Evolutionary conservation across 306 rosid genomes (phyloP), one percentile per base, ranked within the genome.

Genomic region (Crataegus laevigata): DNA sequence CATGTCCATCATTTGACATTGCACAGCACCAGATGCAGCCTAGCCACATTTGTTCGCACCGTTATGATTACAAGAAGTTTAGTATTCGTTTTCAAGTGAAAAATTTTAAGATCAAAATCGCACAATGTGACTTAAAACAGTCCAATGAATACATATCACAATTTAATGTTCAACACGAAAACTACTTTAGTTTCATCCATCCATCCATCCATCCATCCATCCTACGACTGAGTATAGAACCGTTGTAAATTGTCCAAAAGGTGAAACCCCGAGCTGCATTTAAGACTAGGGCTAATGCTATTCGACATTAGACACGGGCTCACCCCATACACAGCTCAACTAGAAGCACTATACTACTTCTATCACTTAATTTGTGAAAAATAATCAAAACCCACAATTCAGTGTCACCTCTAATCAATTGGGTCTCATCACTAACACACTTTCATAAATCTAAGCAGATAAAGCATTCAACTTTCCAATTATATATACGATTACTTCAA

Each of bases 11-110:
- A 91, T 88, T 83, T 94, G 98, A 79, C 98, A 94, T 82, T 94
- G 98, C 74, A 94, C 97, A 74, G 93, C 97, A 70, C 98, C 98
- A n/a, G 98, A 90, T 71, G 97, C 94, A 73, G 97, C 98, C 98
- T 94, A 78, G 26, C 32, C 82, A 88, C 72, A 68, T 81, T 40
- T 22, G 81, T 32, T 67, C 58, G 72, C 68, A 74, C 11, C 36
- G 36, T 79, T 68, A 75, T 15, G 69, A 73, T n/a, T 57, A 66
- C 6, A 13, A 69, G 55, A 57, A 51, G 24, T 45, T 26, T 29
- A 24, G 11, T 50, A 8, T 17, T 22, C 70, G 51, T 75, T 15
- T 57, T 66, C 73, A 42, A 29, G 34, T 17, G 64, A 34, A 85
- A 65, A 21, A 12, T 26, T 24, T 12, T 38, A 68, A 72, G 71